phyloP scores from a whole-genome alignment of 2,329 filamentous ascomycete species.

The Ophiostoma himal-ulmi region DNA sequence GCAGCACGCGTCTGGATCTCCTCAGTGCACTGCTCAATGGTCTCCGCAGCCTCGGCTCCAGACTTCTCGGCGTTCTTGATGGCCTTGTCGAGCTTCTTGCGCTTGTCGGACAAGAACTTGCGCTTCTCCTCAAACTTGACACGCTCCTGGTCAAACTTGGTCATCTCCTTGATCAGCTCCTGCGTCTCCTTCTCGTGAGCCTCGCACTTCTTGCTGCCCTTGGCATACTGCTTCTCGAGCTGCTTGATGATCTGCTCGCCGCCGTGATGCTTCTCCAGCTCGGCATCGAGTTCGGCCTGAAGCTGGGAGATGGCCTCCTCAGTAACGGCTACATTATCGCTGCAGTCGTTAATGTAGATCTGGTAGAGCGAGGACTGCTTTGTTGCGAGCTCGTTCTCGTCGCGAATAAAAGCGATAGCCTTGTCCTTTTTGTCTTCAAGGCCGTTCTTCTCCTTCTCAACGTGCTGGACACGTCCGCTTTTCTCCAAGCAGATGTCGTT shows the following conservation, averaged over 20 bases:
- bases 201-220: slow-evolving; percentile 77
- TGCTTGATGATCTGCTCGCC: slow-evolving; percentile 85
- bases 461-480: slow-evolving; percentile 89
- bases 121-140: slow-evolving; percentile 98
- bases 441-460: slow-evolving; percentile 91
- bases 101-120: slow-evolving; percentile 85
- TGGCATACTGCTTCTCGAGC: slow-evolving; percentile 77
- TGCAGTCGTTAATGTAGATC: slow-evolving; percentile 80
- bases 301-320: slow-evolving; percentile 88
- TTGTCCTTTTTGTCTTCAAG: slow-evolving; percentile 97
- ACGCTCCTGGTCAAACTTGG: slow-evolving; percentile 89
- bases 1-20: slow-evolving; percentile 71
- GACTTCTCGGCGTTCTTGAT: slow-evolving; percentile 71
- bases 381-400: slow-evolving; percentile 85
- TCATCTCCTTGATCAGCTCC: slow-evolving; percentile 73
- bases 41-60: slow-evolving; percentile 66
- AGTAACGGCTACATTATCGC: slow-evolving; percentile 81
- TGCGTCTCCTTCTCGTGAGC: slow-evolving; percentile 76
- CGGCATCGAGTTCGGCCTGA: slow-evolving; percentile 76
- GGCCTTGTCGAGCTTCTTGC: slow-evolving; percentile 89
- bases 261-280: slow-evolving; percentile 86
- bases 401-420: slow-evolving; percentile 77
- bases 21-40: slow-evolving; percentile 68
- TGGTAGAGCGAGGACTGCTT: slow-evolving; percentile 94
- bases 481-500: slow-evolving; percentile 96